Percentiles rank a stretch among this genome's conserved stretches.
Conservation (phyloP, 225 moss, liverwort and hornwort species). For the Physcomitrium patens region DNA sequence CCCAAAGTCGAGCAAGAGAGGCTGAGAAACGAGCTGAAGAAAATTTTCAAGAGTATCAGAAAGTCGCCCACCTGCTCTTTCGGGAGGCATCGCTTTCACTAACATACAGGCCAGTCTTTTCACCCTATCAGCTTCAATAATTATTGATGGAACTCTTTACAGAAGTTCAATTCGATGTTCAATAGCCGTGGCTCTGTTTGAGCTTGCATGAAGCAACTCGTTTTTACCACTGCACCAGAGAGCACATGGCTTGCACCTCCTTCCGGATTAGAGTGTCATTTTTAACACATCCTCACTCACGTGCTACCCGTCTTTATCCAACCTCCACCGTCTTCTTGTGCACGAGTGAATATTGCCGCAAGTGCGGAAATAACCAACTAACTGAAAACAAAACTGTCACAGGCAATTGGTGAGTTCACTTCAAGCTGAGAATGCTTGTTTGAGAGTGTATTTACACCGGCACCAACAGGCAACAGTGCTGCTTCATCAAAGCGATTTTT, state of each 20-base stretch:
- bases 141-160: background rate
- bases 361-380: background rate
- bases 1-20: conserved; percentile 76
- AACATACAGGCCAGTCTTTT: conserved; percentile 55
- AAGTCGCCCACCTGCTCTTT: conserved; percentile 60
- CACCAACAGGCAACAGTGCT: conserved; percentile 51
- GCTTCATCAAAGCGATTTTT: conserved; percentile 57
- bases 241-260: too few species aligned
- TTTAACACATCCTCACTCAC: too few species aligned
- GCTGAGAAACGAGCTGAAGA: conserved; percentile 71
- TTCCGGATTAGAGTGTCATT: too few species aligned
- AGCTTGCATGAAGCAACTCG: too few species aligned
- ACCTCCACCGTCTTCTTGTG: background rate
- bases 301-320: background rate
- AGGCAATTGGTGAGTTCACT: conserved; percentile 72
- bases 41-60: conserved; percentile 60
- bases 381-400: conserved; percentile 32
- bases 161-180: conserved; percentile 1
- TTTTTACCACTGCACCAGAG: too few species aligned
- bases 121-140: background rate
- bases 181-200: too few species aligned
- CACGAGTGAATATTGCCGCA: background rate
- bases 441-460: conserved; percentile 51
- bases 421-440: conserved; percentile 65
- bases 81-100: conserved; percentile 73